These are phyloP conservation scores for Rhinocladiella mackenziei DNA, from an alignment of 2,329 filamentous ascomycete genomes.

Conservation along the genomic window DNA sequence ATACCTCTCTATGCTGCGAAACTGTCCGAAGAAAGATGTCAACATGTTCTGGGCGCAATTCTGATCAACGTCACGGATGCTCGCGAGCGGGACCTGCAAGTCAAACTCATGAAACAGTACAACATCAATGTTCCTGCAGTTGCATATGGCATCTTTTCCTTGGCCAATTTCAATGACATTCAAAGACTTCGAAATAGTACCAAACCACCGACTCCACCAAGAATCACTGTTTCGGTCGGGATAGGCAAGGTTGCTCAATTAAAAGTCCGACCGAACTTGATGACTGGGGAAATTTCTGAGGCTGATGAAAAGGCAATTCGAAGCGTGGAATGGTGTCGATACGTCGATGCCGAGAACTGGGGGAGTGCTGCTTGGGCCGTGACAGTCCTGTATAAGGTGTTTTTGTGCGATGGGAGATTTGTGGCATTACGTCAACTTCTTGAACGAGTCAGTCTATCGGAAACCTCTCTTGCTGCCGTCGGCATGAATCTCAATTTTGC, in stretches of 20 bases:
- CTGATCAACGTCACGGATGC: conserved; percentile 67
- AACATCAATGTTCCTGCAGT: conserved; percentile 69
- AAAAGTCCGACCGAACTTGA: conserved; percentile 64
- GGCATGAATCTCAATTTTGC: conserved; percentile 35
- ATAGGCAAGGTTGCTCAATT: conserved; percentile 30
- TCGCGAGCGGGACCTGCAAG: conserved; percentile 61
- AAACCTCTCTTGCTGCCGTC: conserved; percentile 42
- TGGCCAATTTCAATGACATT: conserved; percentile 54
- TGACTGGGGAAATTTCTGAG: conserved; percentile 58
- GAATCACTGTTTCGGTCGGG: conserved; percentile 24
- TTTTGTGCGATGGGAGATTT: conserved; percentile 64
- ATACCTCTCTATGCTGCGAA: conserved; percentile 87
- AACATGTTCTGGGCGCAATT: conserved; percentile 69
- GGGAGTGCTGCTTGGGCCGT: conserved; percentile 65
- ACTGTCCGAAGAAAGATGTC: conserved; percentile 57
- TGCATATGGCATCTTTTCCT: conserved; percentile 48
- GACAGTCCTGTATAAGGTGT: conserved; percentile 72
- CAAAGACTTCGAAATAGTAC: conserved; percentile 14
- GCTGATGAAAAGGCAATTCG: conserved; percentile 70
- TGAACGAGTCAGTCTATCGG: conserved; percentile 48
- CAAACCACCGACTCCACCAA: conserved; percentile 7
- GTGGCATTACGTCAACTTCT: conserved; percentile 54
- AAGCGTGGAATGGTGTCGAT: conserved; percentile 78
- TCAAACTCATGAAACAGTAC: conserved; percentile 71
- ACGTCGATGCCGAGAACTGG: conserved; percentile 66